phyloP scores from a whole-genome alignment of 352 stramenopile species.

The Pythium utonaiense region DNA sequence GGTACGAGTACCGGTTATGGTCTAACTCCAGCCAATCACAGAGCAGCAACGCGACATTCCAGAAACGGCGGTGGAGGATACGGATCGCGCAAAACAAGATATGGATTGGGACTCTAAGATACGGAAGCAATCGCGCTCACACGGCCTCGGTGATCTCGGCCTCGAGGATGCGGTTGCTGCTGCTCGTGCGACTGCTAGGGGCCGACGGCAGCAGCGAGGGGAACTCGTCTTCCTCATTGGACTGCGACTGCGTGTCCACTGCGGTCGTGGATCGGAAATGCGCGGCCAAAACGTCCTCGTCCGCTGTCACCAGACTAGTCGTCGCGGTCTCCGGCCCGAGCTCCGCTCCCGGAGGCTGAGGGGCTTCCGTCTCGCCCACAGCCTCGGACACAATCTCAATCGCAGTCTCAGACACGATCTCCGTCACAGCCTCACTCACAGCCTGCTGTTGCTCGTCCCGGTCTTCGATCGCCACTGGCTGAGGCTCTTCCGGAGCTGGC shows the following conservation, averaged over 20 bases:
- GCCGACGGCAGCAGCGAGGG: conserved; percentile 7
- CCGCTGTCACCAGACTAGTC: background rate
- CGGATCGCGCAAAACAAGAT: background rate
- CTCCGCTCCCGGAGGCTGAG: too few species aligned
- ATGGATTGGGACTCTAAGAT: conserved; percentile 5
- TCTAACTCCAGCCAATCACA: conserved; percentile 7
- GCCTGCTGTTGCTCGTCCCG: background rate
- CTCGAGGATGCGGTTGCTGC: conserved; percentile 16
- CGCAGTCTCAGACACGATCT: background rate
- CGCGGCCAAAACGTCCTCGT: background rate
- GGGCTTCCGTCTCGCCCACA: too few species aligned
- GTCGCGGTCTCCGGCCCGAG: background rate
- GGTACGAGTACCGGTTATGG: background rate
- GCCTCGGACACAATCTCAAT: too few species aligned
- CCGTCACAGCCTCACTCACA: background rate
- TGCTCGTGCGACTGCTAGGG: conserved; percentile 10
- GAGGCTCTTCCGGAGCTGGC: conserved; percentile 12
- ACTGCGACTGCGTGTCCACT: background rate
- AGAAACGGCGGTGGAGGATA: background rate
- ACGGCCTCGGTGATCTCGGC: conserved; percentile 31
- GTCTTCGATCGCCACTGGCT: conserved; percentile 21
- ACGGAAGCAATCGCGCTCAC: conserved; percentile 2
- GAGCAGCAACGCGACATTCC: background rate
- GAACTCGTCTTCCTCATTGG: background rate
- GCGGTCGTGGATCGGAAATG: conserved; percentile 8